Base-by-base conservation (phyloP, 2,329 filamentous ascomycete genomes). In the Tolypocladium capitatum region DNA sequence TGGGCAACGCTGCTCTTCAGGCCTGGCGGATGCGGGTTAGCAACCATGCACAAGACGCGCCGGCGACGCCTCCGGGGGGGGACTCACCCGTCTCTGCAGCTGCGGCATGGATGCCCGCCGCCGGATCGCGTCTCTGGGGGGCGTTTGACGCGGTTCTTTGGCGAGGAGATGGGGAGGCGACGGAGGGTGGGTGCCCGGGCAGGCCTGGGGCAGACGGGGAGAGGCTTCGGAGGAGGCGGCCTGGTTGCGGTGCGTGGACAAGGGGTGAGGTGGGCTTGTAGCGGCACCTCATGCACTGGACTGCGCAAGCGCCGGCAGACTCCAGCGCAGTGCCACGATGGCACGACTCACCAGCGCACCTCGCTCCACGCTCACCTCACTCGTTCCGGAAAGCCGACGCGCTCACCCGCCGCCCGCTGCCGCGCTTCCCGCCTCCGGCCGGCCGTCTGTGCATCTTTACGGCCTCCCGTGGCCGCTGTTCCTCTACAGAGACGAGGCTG, bases 31-130 rank as follows among this genome's bases (percentile, higher is more conserved):
- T 28, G 21, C 21, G 27, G 41, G 53, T 56, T 32, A 57, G 53
- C 53, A 46, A 49, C 33, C 16, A 35, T 43, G 43, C 21, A 31
- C 45, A 50, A 46, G 42, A 41, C 46, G 49, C 42, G 38, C 20
- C 20, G 33, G 28, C 32, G 13, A 43, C 41, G 33, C n/a, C 18
- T 46, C 21, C 13, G 1, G 20, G n/a, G 41, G 30, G 7, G n/a
- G n/a, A 27, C 47, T 51, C 55, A 64, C 63, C 58, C 57, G 51
- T 53, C 53, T 57, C 54, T 56, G 49, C 48, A 51, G 53, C 53
- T 57, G 53, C 53, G 59, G 60, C 60, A 65, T 64, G 54, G 56
- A 57, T 56, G 56, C 54, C 56, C 55, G 59, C 56, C 52, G 53
- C 55, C 49, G 31, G 49, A 58, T 63, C 60, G 60, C 63, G 62